phyloP scores from a whole-genome alignment of 1,139 yeast genomes.

The Candida pseudocylindracea region DNA sequence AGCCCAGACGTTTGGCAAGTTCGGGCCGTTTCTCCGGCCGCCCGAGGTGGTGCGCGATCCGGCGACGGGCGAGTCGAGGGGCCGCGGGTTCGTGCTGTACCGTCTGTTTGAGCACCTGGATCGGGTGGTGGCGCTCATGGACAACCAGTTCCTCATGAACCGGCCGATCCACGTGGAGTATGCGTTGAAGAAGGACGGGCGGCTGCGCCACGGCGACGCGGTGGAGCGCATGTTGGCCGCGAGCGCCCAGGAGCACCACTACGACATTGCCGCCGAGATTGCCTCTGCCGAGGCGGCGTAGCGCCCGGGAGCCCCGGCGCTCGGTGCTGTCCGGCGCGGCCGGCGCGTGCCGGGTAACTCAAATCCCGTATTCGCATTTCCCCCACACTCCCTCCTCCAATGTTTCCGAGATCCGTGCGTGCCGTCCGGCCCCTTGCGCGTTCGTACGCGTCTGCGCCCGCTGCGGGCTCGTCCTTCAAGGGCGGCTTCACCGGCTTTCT shows the following conservation, averaged over 20 bases:
- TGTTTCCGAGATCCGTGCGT: too few relatives aligned
- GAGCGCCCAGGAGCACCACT: slow-evolving; percentile 20
- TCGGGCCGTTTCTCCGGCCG: slow-evolving; percentile 36
- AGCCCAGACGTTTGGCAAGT: slow-evolving; percentile 36
- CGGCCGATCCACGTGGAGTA: slow-evolving; percentile 37
- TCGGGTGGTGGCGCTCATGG: slow-evolving; percentile 44
- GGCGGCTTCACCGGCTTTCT: too few relatives aligned
- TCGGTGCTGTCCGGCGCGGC: too few relatives aligned
- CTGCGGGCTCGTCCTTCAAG: too few relatives aligned
- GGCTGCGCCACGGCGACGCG: slow-evolving; percentile 51
- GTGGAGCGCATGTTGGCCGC: slow-evolving; percentile 55
- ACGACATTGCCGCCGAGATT: too few relatives aligned
- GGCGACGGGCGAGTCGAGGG: slow-evolving; percentile 26
- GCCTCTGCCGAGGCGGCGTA: too few relatives aligned
- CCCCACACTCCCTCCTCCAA: too few relatives aligned
- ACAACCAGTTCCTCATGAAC: slow-evolving; percentile 52
- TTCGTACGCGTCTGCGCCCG: too few relatives aligned
- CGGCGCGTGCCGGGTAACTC: too few relatives aligned
- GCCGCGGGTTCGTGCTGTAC: slow-evolving; percentile 40
- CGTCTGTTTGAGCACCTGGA: slow-evolving; percentile 53
- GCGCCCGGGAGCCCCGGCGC: too few relatives aligned
- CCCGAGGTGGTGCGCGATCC: slow-evolving; percentile 31
- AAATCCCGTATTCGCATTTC: too few relatives aligned
- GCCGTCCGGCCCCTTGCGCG: too few relatives aligned
- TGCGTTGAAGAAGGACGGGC: slow-evolving; percentile 44